These are phyloP conservation scores for Phytopythium montanum DNA, from an alignment of 352 stramenopile genomes.

Conservation along the genomic window DNA sequence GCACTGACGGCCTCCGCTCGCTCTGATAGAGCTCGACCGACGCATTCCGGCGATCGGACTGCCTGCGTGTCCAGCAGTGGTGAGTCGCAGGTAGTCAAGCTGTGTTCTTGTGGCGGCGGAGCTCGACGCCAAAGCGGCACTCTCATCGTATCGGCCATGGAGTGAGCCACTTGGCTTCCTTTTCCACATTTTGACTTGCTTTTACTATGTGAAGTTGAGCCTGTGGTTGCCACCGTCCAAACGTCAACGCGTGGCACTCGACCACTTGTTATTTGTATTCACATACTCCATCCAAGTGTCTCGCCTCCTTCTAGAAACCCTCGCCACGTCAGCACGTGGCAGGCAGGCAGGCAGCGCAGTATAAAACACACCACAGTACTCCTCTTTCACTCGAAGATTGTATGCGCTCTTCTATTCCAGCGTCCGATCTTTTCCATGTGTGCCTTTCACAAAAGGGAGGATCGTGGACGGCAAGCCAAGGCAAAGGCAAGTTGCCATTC, in stretches of 20 bases:
- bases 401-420: slow-evolving; percentile 28
- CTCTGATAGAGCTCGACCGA: neutral
- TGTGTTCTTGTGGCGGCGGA: neutral
- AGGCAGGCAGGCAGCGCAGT: neutral
- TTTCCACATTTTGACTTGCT: neutral
- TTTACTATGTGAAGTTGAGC: neutral
- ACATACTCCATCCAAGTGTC: slow-evolving; percentile 4
- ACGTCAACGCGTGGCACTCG: slow-evolving; percentile 27
- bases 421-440: slow-evolving; percentile 12
- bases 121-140: neutral
- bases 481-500: slow-evolving; percentile 31
- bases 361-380: neutral
- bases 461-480: neutral
- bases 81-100: neutral
- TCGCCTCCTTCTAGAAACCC: slow-evolving; percentile 16
- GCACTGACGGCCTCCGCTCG: too few species aligned
- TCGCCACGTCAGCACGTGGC: slow-evolving; percentile 26
- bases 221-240: neutral
- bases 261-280: slow-evolving; percentile 22
- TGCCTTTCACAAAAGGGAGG: neutral
- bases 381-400: slow-evolving; percentile 8
- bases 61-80: neutral
- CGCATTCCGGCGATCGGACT: neutral
- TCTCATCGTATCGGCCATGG: neutral
- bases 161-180: slow-evolving; percentile 5